A percentile compares a stretch with the other conserved stretches of the same genome.
These are phyloP conservation scores for Yarrowia porcina DNA, from an alignment of 805 yeast genomes.

Conservation along the genomic window DNA sequence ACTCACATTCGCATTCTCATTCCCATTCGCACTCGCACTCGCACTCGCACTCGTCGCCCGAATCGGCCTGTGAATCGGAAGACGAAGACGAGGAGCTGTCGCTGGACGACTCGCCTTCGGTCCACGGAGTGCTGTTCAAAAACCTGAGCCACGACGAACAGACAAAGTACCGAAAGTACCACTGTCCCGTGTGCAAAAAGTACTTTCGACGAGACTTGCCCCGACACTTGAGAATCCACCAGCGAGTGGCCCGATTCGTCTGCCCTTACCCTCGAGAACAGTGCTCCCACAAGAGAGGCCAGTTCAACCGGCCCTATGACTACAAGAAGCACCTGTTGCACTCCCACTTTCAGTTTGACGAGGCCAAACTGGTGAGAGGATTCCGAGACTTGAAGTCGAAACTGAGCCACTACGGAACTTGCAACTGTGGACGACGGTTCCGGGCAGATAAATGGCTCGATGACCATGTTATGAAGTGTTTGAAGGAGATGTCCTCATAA, in stretches of 20 bases:
- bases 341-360: slow-evolving; percentile 56
- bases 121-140: slow-evolving; percentile 6
- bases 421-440: slow-evolving; percentile 51
- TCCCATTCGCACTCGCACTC: no score
- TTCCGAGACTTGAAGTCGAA: slow-evolving; percentile 54
- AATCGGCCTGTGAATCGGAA: not conserved
- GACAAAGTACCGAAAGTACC: slow-evolving; percentile 30
- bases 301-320: slow-evolving; percentile 65
- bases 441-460: slow-evolving; percentile 57
- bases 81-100: not conserved
- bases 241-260: slow-evolving; percentile 51
- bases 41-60: not conserved
- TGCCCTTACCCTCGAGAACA: slow-evolving; percentile 55
- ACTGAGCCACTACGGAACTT: slow-evolving; percentile 49
- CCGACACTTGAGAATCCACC: slow-evolving; percentile 62
- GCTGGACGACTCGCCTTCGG: slow-evolving; percentile 21
- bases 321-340: slow-evolving; percentile 63
- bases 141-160: slow-evolving; percentile 17
- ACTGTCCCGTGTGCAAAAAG: slow-evolving; percentile 53
- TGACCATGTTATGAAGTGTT: slow-evolving; percentile 42
- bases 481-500: slow-evolving; percentile 1
- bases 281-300: slow-evolving; percentile 59
- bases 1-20: no score
- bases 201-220: slow-evolving; percentile 58
- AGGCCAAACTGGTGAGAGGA: slow-evolving; percentile 42